These are phyloP conservation scores for Xylariaceae sp. DNA, from an alignment of 2,329 filamentous ascomycete genomes.

Conservation along the genomic window DNA sequence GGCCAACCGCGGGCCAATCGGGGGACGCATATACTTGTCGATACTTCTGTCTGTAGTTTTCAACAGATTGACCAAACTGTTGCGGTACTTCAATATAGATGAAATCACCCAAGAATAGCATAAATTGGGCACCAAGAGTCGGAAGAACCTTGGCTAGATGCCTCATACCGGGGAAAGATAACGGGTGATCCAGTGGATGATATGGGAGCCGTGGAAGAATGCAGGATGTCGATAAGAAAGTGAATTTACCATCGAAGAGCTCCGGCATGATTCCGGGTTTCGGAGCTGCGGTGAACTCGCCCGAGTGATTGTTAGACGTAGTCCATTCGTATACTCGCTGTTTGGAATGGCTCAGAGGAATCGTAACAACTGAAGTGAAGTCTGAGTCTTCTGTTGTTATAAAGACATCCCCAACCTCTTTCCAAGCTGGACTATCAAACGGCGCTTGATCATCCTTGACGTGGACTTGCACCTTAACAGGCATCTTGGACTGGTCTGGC, in stretches of 20 bases:
- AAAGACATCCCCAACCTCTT: conserved; percentile 58
- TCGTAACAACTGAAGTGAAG: conserved; percentile 66
- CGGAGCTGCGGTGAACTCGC: conserved; percentile 75
- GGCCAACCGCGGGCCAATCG: conserved; percentile 72
- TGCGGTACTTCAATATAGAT: conserved; percentile 87
- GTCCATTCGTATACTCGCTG: conserved; percentile 77
- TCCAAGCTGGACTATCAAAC: conserved; percentile 59
- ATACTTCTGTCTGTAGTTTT: conserved; percentile 86
- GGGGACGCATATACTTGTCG: conserved; percentile 93
- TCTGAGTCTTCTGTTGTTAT: conserved; percentile 72
- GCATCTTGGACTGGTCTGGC: conserved; percentile 68
- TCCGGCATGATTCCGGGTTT: conserved; percentile 58
- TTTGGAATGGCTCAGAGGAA: conserved; percentile 59
- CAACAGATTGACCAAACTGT: conserved; percentile 63
- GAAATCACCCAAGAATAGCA: conserved; percentile 81
- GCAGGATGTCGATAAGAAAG: conserved; percentile 88
- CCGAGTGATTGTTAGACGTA: conserved; percentile 80
- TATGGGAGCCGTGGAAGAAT: conserved; percentile 91
- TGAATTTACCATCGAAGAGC: conserved; percentile 65
- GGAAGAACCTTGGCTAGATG: conserved; percentile 70
- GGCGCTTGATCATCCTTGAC: conserved; percentile 47
- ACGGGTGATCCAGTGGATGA: conserved; percentile 71
- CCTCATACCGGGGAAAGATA: conserved; percentile 75
- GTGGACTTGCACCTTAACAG: conserved; percentile 65
- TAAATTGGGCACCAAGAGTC: conserved; percentile 67